These are phyloP conservation scores for Penicillium tannophilum DNA, from an alignment of 495 filamentous ascomycete species.

Conservation along the genomic window DNA sequence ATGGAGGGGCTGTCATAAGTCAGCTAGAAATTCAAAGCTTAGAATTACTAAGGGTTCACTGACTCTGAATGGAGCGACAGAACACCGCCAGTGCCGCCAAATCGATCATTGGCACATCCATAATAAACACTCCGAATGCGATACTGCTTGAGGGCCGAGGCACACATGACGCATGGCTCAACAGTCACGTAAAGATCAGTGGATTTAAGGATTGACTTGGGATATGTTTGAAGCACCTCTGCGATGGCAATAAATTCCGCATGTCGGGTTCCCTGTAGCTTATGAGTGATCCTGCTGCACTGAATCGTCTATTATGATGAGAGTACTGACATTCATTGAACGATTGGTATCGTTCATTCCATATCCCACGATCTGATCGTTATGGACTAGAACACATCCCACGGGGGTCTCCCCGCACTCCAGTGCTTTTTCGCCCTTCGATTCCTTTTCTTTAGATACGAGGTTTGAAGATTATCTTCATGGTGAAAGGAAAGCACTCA, in stretches of 20 bases:
- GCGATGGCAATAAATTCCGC: constrained; percentile 89
- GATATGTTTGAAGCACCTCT: constrained; percentile 57
- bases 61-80: constrained; percentile 80
- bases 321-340: constrained; percentile 64
- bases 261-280: constrained; percentile 77
- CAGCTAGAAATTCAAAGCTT: constrained; percentile 11
- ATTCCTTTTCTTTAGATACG: constrained; percentile 8
- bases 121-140: constrained; percentile 83
- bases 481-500: constrained; percentile 29
- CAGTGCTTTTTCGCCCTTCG: constrained; percentile 79
- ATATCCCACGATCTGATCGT: constrained; percentile 70
- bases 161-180: constrained; percentile 98
- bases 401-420: constrained; percentile 86
- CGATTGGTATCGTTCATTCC: constrained; percentile 97
- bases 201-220: constrained; percentile 61
- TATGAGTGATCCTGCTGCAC: constrained; percentile 5
- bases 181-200: constrained; percentile 94
- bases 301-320: neutral
- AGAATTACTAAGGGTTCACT: constrained; percentile 12
- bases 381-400: constrained; percentile 87
- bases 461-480: neutral
- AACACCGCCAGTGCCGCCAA: constrained; percentile 93
- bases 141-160: constrained; percentile 84
- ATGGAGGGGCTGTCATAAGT: constrained; percentile 49
- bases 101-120: constrained; percentile 93